A percentile compares a stretch with the other conserved stretches of the same genome.
Evolutionary conservation across 371 early-diverging fungal genomes (phyloP).

Genomic region (Polyrhizophydium stewartii): DNA sequence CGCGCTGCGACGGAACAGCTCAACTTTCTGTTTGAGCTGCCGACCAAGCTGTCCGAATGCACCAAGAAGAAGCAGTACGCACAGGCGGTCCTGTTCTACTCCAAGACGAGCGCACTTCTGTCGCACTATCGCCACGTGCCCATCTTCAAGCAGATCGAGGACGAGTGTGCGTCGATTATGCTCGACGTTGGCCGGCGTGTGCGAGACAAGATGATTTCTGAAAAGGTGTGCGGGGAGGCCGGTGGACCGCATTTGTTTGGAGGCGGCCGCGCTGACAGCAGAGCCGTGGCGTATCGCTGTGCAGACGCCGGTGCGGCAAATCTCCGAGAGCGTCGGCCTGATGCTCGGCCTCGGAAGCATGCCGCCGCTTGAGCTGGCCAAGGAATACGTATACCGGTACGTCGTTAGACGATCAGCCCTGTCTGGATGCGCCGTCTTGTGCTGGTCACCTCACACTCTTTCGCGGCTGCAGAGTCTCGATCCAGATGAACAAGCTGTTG

Average conservation of each 20-base stretch:
- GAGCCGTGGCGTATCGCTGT: too few species aligned
- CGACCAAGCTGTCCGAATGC: slow-evolving; percentile 61
- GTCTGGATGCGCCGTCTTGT: too few species aligned
- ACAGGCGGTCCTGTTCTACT: slow-evolving; percentile 73
- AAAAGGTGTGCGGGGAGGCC: background rate
- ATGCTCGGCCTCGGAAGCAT: background rate
- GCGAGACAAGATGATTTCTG: background rate
- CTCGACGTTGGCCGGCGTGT: background rate
- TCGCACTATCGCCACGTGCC: slow-evolving; percentile 69
- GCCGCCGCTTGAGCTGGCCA: background rate
- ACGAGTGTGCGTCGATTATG: slow-evolving; percentile 72
- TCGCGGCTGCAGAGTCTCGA: background rate
- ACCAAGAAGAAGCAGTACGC: slow-evolving; percentile 55
- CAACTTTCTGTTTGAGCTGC: slow-evolving; percentile 83
- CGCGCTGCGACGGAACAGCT: slow-evolving; percentile 33
- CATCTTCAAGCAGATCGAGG: slow-evolving; percentile 70
- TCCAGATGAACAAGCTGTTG: background rate
- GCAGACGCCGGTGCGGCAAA: background rate
- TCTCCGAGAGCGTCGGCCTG: background rate
- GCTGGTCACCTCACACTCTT: background rate
- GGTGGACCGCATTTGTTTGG: too few species aligned
- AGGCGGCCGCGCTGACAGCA: too few species aligned
- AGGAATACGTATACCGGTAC: background rate
- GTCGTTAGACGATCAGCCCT: too few species aligned
- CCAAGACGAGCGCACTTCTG: slow-evolving; percentile 65